These are phyloP conservation scores for Pichia occidentalis DNA, from an alignment of 805 yeast genomes.

Conservation along the genomic window DNA sequence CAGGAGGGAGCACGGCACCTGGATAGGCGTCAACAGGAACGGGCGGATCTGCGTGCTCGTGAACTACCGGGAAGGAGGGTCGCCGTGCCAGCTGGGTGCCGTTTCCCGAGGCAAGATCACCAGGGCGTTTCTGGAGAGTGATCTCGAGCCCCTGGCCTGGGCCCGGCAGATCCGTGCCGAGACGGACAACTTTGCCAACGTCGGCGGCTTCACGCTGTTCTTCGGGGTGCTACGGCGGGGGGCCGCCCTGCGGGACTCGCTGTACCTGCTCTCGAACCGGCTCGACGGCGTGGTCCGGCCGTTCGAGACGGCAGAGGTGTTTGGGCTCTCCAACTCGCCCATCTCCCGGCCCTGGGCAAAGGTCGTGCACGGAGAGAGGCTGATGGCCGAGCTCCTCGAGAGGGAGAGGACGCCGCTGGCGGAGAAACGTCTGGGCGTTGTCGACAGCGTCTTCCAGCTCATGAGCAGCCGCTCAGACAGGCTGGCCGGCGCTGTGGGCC, in stretches of 20 bases:
- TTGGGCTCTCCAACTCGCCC: conserved; percentile 67
- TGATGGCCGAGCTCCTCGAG: conserved; percentile 36
- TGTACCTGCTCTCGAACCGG: conserved; percentile 46
- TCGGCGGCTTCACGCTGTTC: conserved; percentile 61
- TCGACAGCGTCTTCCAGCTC: neutral
- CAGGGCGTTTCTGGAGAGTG: conserved; percentile 30
- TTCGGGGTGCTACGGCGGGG: conserved; percentile 41
- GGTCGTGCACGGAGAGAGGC: conserved; percentile 58
- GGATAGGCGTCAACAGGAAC: conserved; percentile 64
- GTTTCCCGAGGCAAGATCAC: conserved; percentile 44
- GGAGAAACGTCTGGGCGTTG: too few species aligned
- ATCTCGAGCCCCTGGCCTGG: conserved; percentile 40
- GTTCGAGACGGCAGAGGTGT: conserved; percentile 23
- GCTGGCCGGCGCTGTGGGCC: too few species aligned
- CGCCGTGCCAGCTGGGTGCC: conserved; percentile 4
- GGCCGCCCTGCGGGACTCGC: conserved; percentile 27
- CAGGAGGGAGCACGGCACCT: conserved; percentile 74
- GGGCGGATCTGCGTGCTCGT: conserved; percentile 69
- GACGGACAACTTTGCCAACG: conserved; percentile 26
- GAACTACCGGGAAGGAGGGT: conserved; percentile 53
- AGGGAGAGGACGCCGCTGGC: conserved; percentile 11
- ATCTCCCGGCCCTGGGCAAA: conserved; percentile 71
- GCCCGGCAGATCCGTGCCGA: conserved; percentile 26
- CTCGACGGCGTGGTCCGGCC: conserved; percentile 24
- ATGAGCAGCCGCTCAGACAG: too few species aligned